Evolutionary conservation across 1,284 basidiomycete genomes (phyloP).

Genomic region (Dichomitus squalens): DNA sequence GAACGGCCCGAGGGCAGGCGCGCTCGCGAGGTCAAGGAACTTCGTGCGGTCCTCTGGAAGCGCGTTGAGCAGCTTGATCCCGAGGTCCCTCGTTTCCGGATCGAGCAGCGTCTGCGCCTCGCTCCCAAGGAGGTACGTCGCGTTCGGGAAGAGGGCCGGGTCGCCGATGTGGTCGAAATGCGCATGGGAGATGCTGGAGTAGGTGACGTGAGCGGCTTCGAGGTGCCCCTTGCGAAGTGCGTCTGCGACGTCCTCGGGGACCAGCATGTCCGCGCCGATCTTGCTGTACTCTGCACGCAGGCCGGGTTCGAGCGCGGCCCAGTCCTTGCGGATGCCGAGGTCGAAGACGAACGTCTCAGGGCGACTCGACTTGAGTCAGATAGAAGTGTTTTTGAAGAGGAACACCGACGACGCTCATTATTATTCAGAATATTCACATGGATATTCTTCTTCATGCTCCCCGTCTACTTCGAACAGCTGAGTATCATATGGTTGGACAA

Average conservation of each 20-base stretch:
- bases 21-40: not conserved
- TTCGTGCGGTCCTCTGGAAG: conserved; percentile 38
- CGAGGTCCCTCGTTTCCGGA: conserved; percentile 46
- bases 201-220: conserved; percentile 40
- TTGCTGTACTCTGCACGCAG: conserved; percentile 25
- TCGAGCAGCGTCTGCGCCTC: conserved; percentile 43
- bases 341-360: conserved; percentile 49
- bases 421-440: conserved; percentile 23
- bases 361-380: conserved; percentile 28
- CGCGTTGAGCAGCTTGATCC: conserved; percentile 35
- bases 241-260: conserved; percentile 47
- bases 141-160: conserved; percentile 42
- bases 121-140: conserved; percentile 39
- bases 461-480: conserved; percentile 24
- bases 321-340: conserved; percentile 51
- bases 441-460: conserved; percentile 27
- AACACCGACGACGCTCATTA: conserved; percentile 3
- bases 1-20: conserved; percentile 46
- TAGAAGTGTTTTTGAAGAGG: conserved; percentile 12
- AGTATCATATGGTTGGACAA: conserved; percentile 28
- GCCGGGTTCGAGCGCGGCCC: conserved; percentile 27
- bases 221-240: conserved; percentile 50
- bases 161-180: conserved; percentile 40
- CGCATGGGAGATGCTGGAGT: conserved; percentile 47
- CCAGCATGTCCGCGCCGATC: conserved; percentile 22